Conservation (phyloP, 495 filamentous ascomycete genomes). For the Rostrohypoxylon terebratum region DNA sequence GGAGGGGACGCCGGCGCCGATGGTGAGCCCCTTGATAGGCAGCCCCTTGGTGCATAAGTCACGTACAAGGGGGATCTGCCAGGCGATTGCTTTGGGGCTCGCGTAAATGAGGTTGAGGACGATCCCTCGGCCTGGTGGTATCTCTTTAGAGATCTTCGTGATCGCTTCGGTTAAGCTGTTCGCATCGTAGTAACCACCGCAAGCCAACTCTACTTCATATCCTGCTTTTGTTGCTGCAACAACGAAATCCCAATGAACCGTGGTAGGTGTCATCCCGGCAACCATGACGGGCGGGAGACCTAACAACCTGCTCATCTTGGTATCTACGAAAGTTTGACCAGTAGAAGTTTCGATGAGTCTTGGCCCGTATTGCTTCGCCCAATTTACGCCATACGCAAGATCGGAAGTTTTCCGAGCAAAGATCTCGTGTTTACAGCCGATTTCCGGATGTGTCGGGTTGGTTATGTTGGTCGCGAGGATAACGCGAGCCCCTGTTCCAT, state of each 20-base stretch:
- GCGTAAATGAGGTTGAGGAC: slow-evolving; percentile 89
- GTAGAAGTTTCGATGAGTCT: slow-evolving; percentile 77
- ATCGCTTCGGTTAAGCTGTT: slow-evolving; percentile 81
- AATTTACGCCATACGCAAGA: slow-evolving; percentile 83
- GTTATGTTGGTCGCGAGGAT: slow-evolving; percentile 80
- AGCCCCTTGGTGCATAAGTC: slow-evolving; percentile 79
- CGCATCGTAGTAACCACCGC: slow-evolving; percentile 86
- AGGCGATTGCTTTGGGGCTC: slow-evolving; percentile 83
- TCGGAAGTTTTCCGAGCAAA: slow-evolving; percentile 83
- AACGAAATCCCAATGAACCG: slow-evolving; percentile 94
- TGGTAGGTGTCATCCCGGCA: slow-evolving; percentile 95
- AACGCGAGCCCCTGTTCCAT: slow-evolving; percentile 86
- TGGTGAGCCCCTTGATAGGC: slow-evolving; percentile 85
- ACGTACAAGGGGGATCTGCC: slow-evolving; percentile 85
- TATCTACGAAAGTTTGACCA: slow-evolving; percentile 84
- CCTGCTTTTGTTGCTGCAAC: slow-evolving; percentile 96
- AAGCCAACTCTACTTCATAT: slow-evolving; percentile 89
- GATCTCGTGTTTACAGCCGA: slow-evolving; percentile 87
- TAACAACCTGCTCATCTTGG: slow-evolving; percentile 85
- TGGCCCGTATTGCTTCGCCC: slow-evolving; percentile 87
- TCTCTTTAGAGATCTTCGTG: slow-evolving; percentile 78
- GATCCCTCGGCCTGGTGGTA: slow-evolving; percentile 84
- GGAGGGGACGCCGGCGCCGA: slow-evolving; percentile 84
- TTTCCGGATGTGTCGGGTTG: slow-evolving; percentile 80
- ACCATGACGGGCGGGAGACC: slow-evolving; percentile 90